Percentiles rank a stretch among this genome's conserved stretches.
Conservation (phyloP, 2,329 filamentous ascomycete species). For the Talaromyces amestolkiae region DNA sequence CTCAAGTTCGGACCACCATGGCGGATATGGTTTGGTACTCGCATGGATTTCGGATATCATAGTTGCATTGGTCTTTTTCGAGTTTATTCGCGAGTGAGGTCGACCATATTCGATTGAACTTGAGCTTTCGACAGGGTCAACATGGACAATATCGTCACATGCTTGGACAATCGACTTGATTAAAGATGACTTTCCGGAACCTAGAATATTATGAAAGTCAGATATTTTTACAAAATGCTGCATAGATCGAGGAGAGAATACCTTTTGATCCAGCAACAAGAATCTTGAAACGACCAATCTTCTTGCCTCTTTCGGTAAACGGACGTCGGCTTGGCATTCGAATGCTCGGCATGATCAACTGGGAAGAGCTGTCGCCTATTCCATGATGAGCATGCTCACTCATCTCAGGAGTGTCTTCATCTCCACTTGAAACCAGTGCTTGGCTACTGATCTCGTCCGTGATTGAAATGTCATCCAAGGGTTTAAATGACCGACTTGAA, state of each 20-base stretch:
- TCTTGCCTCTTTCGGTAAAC: constrained; percentile 83
- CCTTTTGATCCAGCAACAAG: constrained; percentile 77
- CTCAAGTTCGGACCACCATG: constrained; percentile 83
- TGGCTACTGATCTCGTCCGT: constrained; percentile 57
- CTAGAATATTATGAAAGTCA: constrained; percentile 43
- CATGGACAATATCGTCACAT: constrained; percentile 90
- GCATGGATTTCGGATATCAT: constrained; percentile 68
- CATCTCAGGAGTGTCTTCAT: constrained; percentile 37
- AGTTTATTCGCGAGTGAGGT: constrained; percentile 2
- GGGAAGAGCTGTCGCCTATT: constrained; percentile 47
- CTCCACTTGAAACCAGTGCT: constrained; percentile 56
- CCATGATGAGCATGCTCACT: constrained; percentile 6
- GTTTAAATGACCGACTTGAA: constrained; percentile 57
- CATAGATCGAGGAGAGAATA: constrained; percentile 33
- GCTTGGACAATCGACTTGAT: constrained; percentile 83
- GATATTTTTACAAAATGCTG: background rate
- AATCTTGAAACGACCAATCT: constrained; percentile 83
- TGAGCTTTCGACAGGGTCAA: constrained; percentile 59
- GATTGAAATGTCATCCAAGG: constrained; percentile 57
- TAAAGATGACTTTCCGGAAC: constrained; percentile 82
- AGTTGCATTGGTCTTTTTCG: constrained; percentile 22
- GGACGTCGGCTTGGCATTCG: constrained; percentile 83
- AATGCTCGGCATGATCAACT: constrained; percentile 97
- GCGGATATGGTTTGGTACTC: constrained; percentile 78
- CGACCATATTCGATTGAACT: background rate